phyloP scores from a whole-genome alignment of 1,139 yeast genomes.

The Kodamaea ohmeri region DNA sequence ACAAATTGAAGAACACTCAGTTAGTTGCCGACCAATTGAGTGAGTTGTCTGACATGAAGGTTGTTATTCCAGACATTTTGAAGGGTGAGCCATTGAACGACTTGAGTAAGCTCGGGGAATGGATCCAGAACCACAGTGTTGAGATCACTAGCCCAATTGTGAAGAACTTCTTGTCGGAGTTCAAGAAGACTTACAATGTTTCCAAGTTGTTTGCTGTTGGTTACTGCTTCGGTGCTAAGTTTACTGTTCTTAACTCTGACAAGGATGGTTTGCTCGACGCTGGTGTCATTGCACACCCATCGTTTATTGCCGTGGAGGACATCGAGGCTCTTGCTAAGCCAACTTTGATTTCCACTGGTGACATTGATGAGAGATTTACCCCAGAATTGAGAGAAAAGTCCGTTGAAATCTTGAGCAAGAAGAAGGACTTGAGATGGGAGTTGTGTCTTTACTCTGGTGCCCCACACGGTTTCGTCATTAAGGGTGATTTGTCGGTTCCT shows the following conservation, averaged over 20 bases:
- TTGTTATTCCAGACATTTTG: slow-evolving; percentile 23
- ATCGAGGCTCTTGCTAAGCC: slow-evolving; percentile 19
- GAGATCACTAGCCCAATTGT: slow-evolving; percentile 38
- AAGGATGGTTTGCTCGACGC: slow-evolving; percentile 16
- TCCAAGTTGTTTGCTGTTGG: slow-evolving; percentile 19
- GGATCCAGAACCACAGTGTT: slow-evolving; percentile 55
- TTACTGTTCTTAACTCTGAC: slow-evolving; percentile 15
- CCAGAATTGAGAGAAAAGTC: slow-evolving; percentile 19
- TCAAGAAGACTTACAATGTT: slow-evolving; percentile 9
- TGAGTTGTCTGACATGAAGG: slow-evolving; percentile 26
- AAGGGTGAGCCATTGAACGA: slow-evolving; percentile 23
- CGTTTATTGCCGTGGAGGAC: slow-evolving; percentile 19
- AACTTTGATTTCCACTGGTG: slow-evolving; percentile 21
- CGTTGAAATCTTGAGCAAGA: slow-evolving; percentile 17
- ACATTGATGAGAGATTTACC: slow-evolving; percentile 17
- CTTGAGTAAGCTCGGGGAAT: slow-evolving; percentile 26
- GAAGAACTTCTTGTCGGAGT: slow-evolving; percentile 10
- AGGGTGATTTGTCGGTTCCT: slow-evolving; percentile 62
- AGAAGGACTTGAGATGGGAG: slow-evolving; percentile 25
- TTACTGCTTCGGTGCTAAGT: slow-evolving; percentile 24
- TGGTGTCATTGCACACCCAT: slow-evolving; percentile 24
- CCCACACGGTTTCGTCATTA: slow-evolving; percentile 21
- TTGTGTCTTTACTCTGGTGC: slow-evolving; percentile 20
- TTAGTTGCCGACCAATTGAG: slow-evolving; percentile 22
- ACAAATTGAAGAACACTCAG: slow-evolving; percentile 21